These are phyloP conservation scores for Tephrocybe sp. DNA, from an alignment of 768 basidiomycete genomes.

Conservation along the genomic window DNA sequence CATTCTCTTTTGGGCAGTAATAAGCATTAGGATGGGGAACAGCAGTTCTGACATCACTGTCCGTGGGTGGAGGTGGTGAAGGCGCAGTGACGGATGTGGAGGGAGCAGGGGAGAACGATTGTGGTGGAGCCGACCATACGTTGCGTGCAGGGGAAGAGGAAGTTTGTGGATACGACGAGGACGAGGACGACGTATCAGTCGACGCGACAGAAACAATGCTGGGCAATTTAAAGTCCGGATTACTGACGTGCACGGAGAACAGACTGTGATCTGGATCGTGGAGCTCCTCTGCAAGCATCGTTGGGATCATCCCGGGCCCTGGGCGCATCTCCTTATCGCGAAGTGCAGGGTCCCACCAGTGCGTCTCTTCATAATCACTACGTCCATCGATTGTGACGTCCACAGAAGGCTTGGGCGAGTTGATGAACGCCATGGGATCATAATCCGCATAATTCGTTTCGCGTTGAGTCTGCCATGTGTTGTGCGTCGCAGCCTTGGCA, in stretches of 20 bases:
- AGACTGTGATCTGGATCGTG: constrained; percentile 75
- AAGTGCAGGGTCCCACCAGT: constrained; percentile 66
- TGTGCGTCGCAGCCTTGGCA: not conserved
- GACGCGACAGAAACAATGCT: not conserved
- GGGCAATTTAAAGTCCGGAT: constrained; percentile 20
- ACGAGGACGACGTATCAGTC: not conserved
- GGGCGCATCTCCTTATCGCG: constrained; percentile 53
- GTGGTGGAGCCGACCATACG: constrained; percentile 4
- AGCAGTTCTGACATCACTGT: constrained; percentile 64
- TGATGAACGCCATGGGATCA: constrained; percentile 22
- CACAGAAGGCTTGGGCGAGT: constrained; percentile 18
- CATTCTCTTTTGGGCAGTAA: constrained; percentile 80
- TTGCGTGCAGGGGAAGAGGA: constrained; percentile 6
- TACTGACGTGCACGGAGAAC: constrained; percentile 53
- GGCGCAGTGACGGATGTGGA: constrained; percentile 13
- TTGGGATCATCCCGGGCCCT: constrained; percentile 69
- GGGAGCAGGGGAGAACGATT: not conserved
- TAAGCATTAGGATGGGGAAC: constrained; percentile 83
- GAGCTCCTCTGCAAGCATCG: constrained; percentile 62
- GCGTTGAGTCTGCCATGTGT: constrained; percentile 18
- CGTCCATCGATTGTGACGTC: constrained; percentile 60
- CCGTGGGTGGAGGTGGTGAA: constrained; percentile 45
- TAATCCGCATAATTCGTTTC: constrained; percentile 7
- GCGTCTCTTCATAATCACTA: constrained; percentile 55
- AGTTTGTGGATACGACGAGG: constrained; percentile 1